Evolutionary conservation across 192 early-diverging fungal genomes (phyloP), one percentile per base, ranked within the genome.

Genomic region (Obelidium mucronatum): DNA sequence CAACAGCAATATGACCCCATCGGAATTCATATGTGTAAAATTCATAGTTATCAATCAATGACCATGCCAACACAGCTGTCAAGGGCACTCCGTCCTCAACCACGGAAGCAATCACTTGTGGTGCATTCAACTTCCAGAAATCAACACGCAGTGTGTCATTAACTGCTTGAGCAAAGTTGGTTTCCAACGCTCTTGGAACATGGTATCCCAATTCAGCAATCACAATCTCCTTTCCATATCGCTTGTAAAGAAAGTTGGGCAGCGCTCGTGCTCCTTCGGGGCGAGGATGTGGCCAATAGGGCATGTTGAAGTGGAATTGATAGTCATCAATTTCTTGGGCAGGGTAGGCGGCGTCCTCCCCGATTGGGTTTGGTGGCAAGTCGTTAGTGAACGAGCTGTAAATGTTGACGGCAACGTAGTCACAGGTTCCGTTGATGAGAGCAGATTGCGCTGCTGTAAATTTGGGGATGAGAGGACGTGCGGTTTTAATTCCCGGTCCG

Each of bases 361-460:
- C 52, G 30, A 51, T 48, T 34, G 70, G 70, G 15, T 34, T 8
- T 8, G 40, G 11, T 22, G 70, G 55, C 52, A 72, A 19, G 0
- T 54, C 70, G 26, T 37, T 58, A 5, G 70, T 72, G 19, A 42
- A 31, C 31, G 77, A 78, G 59, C 65, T 61, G 73, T 85, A 85
- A 8, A 79, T 73, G 76, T 85, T 85, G 53, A 83, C 67, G n/a
- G 74, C 84, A 52, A 85, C 65, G 67, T 78, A 85, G 53, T 85
- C 84, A 19, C 62, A 67, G 35, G 81, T 83, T 11, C 74, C 77
- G 37, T 79, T 80, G 51, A 85, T 53, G 22, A 85, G 24, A 2
- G 71, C 54, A 31, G 76, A 39, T 70, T 85, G 44, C 28, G 83
- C 80, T 22, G 31, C 35, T 33, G 79, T 85, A 60, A 85, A 82